These are phyloP conservation scores for Leptographium lundbergii DNA, from an alignment of 2,329 filamentous ascomycete species.

Conservation along the genomic window DNA sequence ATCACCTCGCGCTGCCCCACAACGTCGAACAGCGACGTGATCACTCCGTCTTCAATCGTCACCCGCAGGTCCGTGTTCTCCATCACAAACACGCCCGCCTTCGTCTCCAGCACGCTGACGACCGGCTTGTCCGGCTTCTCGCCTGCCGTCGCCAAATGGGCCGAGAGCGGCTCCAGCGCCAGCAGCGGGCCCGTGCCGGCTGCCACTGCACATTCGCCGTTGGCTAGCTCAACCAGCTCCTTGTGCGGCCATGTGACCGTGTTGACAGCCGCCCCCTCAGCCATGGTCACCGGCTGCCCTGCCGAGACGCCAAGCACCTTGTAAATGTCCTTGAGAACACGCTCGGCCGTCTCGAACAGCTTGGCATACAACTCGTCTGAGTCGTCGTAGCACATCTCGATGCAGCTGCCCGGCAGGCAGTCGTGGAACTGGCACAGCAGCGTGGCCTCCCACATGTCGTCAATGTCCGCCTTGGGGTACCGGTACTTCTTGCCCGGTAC, in stretches of 20 bases:
- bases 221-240: conserved; percentile 56
- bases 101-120: conserved; percentile 38
- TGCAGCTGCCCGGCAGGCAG: conserved; percentile 85
- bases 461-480: conserved; percentile 89
- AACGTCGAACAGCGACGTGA: conserved; percentile 75
- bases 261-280: conserved; percentile 50
- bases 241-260: conserved; percentile 76
- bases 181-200: conserved; percentile 43
- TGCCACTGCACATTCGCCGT: conserved; percentile 38
- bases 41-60: conserved; percentile 59
- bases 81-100: conserved; percentile 58
- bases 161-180: conserved; percentile 36
- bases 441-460: conserved; percentile 88
- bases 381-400: conserved; percentile 97
- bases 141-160: conserved; percentile 18
- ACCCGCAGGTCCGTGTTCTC: conserved; percentile 67
- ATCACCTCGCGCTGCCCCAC: conserved; percentile 65
- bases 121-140: conserved; percentile 22
- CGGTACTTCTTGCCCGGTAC: conserved; percentile 54
- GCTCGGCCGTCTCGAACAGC: conserved; percentile 65
- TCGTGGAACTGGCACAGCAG: conserved; percentile 96
- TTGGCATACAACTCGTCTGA: conserved; percentile 80
- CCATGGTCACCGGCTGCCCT: conserved; percentile 27
- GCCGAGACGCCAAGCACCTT: conserved; percentile 50
- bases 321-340: conserved; percentile 57